Conservation (phyloP, 176 grass and related monocot genomes). For the Hordeum marinum region DNA sequence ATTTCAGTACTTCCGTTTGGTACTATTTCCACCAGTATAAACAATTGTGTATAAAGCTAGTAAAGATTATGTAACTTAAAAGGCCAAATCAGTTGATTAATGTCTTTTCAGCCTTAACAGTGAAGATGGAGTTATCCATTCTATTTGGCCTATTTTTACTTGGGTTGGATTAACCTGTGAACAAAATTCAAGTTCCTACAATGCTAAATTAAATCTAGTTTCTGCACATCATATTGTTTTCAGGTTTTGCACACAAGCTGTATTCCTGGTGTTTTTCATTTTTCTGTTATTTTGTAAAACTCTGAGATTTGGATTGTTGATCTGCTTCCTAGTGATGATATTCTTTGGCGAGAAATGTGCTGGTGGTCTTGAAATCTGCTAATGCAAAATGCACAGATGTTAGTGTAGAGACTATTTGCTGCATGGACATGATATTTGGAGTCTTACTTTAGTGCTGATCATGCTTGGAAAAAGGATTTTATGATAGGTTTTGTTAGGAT, state of each 20-base stretch:
- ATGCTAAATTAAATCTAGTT: not conserved
- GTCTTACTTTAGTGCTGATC: not conserved
- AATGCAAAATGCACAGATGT: not conserved
- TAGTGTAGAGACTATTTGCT: not conserved
- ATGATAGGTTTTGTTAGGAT: not conserved
- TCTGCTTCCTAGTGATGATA: not conserved
- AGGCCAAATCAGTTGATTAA: too few species aligned
- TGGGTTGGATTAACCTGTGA: not conserved
- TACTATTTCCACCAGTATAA: too few species aligned
- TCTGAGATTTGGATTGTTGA: not conserved
- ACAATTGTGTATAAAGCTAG: too few species aligned
- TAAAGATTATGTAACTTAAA: too few species aligned
- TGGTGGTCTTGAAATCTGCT: not conserved
- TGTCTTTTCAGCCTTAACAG: too few species aligned
- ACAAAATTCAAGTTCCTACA: not conserved
- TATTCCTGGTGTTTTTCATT: not conserved
- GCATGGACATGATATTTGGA: not conserved
- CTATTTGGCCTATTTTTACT: not conserved
- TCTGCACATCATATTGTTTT: not conserved
- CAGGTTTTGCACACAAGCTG: not conserved
- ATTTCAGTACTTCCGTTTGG: too few species aligned
- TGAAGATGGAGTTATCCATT: not conserved
- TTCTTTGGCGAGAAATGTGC: not conserved
- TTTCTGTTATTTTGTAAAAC: not conserved
- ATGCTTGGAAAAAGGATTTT: not conserved